phyloP scores from a whole-genome alignment of 2,329 filamentous ascomycete genomes.

The Fusarium sp. region DNA sequence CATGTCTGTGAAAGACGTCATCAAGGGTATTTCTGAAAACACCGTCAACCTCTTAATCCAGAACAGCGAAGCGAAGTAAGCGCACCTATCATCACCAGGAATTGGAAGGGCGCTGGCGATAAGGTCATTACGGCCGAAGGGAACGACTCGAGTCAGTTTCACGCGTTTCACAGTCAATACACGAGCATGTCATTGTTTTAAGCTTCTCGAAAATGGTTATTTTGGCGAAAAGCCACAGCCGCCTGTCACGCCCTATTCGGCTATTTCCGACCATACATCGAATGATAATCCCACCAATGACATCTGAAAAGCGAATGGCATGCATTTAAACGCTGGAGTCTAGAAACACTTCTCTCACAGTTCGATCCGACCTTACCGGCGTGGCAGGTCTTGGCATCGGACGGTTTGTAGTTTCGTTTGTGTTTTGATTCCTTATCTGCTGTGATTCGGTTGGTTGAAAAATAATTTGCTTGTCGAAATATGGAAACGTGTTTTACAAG shows the following conservation, averaged over 20 bases:
- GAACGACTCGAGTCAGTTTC: constrained; percentile 1
- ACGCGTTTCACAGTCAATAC: constrained; percentile 13
- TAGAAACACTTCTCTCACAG: constrained; percentile 6
- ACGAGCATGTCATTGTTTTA: constrained; percentile 13
- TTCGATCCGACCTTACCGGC: not conserved
- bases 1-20: not conserved
- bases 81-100: not conserved
- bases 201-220: constrained; percentile 8
- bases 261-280: constrained; percentile 4
- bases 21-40: not conserved
- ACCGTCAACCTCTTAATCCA: not conserved
- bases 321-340: not conserved
- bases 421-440: not conserved
- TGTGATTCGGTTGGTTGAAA: not conserved
- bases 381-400: not conserved
- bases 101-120: not conserved
- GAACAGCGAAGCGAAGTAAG: not conserved
- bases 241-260: constrained; percentile 5
- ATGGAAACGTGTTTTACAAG: constrained; percentile 5
- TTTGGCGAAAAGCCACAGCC: constrained; percentile 7
- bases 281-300: not conserved
- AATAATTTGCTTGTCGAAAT: not conserved
- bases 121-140: not conserved
- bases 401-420: not conserved
- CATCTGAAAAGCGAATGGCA: not conserved